Evolutionary conservation across 345 rosid species (phyloP), one percentile per base, ranked within the genome.

Genomic region (Ricinus communis): DNA sequence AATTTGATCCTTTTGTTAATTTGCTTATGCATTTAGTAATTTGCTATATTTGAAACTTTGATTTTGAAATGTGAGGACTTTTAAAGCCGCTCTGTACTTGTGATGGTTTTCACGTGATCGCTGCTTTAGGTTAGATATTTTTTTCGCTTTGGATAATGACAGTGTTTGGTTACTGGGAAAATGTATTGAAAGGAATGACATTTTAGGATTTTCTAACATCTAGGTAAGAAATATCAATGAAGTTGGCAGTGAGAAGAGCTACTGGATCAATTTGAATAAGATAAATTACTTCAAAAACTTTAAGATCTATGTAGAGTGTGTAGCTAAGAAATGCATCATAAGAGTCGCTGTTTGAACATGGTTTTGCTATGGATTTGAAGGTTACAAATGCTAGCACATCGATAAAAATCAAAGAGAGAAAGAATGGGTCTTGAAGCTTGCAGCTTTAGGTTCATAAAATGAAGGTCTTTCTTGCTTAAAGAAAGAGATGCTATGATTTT

Each of bases 271-370:
- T 82, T 77, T 91, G 94, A 84, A 94, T 91, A 78, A 94, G 97
- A 4, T 96, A 90, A 3, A 92, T 96, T 0, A 94, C 91, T 74
- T 94, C 97, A 46, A 92, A 76, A 51, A 91, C 96, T 63, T 91
- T 94, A 70, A 94, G 96, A 82, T 94, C 96, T 1, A 93, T 84
- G 92, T 91, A 90, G 74, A 94, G 96, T 0, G 92, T 89, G 89
- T 94, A 94, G 22, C 97, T 96, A 62, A 94, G 91, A 47, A 91
- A 67, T 30, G 98, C 90, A 78, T 81, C 85, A 80, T 97, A 94
- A 36, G 90, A 77, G 75, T 89, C 89, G 19, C 82, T 84, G 77
- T 81, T 90, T 10, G 98, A 86, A 77, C 98, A 94, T 3, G 98
- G 96, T 81, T 94, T 97, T 16, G 91, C 91, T 22, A 97, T 94